phyloP scores from a whole-genome alignment of 2,329 filamentous ascomycete genomes.

The Fusarium incarnatum region DNA sequence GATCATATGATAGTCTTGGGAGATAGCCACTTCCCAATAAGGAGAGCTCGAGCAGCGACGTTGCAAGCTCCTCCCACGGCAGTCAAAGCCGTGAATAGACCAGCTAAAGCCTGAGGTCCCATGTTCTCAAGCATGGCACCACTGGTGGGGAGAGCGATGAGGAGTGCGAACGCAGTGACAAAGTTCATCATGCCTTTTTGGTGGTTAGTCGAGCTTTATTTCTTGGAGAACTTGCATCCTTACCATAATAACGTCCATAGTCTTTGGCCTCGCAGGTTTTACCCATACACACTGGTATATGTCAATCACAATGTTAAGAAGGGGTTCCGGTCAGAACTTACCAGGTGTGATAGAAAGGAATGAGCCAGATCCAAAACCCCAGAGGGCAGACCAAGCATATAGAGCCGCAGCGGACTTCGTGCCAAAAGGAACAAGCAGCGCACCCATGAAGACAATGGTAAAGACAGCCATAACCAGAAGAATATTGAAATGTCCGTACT shows the following conservation, averaged over 20 bases:
- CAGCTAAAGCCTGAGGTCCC: conserved; percentile 57
- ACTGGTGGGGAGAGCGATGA: conserved; percentile 59
- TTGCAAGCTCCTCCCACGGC: conserved; percentile 51
- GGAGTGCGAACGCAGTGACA: conserved; percentile 58
- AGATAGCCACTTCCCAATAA: conserved; percentile 43
- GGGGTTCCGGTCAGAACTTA: not conserved
- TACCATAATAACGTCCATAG: conserved; percentile 57
- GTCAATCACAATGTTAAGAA: conserved; percentile 2
- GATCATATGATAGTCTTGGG: conserved; percentile 33
- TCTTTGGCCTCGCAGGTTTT: conserved; percentile 60
- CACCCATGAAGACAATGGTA: conserved; percentile 55
- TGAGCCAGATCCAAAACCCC: conserved; percentile 62
- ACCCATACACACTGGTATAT: conserved; percentile 55
- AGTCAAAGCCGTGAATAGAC: conserved; percentile 59
- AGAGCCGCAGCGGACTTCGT: conserved; percentile 53
- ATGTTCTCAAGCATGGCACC: conserved; percentile 59
- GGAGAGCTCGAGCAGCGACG: conserved; percentile 46
- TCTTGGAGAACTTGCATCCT: not conserved
- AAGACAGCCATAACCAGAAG: conserved; percentile 44
- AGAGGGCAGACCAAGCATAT: conserved; percentile 59
- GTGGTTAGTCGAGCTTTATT: conserved; percentile 3
- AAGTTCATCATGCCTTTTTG: conserved; percentile 58
- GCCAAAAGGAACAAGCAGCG: conserved; percentile 59
- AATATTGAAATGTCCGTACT: conserved; percentile 58
- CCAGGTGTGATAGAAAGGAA: conserved; percentile 58